Conservation (phyloP, 176 grass and related monocot species). For the Triticum monococcum region DNA sequence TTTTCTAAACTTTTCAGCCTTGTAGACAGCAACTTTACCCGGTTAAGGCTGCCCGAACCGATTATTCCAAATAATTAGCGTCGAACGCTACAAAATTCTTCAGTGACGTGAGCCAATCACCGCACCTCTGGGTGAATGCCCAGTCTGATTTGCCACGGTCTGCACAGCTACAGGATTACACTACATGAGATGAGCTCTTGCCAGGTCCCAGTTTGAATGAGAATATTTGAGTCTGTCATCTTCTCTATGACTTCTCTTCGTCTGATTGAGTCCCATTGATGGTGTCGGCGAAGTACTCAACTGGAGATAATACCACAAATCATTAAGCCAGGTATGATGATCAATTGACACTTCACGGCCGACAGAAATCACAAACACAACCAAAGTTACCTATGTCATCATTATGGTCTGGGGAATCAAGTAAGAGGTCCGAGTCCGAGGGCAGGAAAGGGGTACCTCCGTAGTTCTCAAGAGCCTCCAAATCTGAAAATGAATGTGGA, state of each 20-base stretch:
- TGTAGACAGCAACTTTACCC: not conserved
- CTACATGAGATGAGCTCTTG: not conserved
- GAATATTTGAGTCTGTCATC: not conserved
- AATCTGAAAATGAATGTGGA: slow-evolving; percentile 43
- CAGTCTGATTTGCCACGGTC: not conserved
- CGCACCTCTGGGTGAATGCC: not conserved
- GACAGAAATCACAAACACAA: not conserved
- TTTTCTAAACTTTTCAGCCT: slow-evolving; percentile 6
- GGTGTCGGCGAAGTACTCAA: slow-evolving; percentile 87
- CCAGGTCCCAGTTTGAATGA: slow-evolving; percentile 9
- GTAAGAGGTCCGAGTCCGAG: slow-evolving; percentile 82
- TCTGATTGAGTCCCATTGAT: slow-evolving; percentile 77
- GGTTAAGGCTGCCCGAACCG: not conserved
- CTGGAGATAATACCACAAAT: slow-evolving; percentile 31
- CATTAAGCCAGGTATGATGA: not conserved
- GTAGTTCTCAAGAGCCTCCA: slow-evolving; percentile 86
- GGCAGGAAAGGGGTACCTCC: slow-evolving; percentile 83
- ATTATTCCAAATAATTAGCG: slow-evolving; percentile 51
- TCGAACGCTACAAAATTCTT: slow-evolving; percentile 62
- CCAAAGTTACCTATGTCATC: slow-evolving; percentile 65
- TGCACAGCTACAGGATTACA: not conserved
- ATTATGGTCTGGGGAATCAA: slow-evolving; percentile 90
- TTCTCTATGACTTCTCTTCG: slow-evolving; percentile 69
- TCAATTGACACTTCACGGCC: not conserved
- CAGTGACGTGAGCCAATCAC: slow-evolving; percentile 29